Evolutionary conservation across 495 filamentous ascomycete genomes (phyloP).

Genomic region (Aspergillus heteromorphus): DNA sequence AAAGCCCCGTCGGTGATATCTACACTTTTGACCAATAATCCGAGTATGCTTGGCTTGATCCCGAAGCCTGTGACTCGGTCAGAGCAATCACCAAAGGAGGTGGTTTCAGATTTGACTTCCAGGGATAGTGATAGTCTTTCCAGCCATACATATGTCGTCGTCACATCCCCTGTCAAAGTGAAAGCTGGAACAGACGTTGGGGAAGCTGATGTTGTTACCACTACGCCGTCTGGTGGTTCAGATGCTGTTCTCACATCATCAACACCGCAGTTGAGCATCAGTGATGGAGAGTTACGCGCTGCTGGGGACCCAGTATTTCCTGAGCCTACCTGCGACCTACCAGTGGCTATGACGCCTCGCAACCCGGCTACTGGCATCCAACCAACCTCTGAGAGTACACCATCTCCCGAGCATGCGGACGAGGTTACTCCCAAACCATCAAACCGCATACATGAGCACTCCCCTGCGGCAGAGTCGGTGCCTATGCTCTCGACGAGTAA

Average conservation of each 20-base stretch:
- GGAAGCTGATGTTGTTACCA: not conserved
- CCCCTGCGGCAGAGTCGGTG: not conserved
- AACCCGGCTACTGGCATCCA: not conserved
- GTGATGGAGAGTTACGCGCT: too few relatives aligned
- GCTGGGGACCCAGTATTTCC: too few relatives aligned
- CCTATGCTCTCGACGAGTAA: not conserved
- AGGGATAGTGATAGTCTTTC: not conserved
- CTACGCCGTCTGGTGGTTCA: too few relatives aligned
- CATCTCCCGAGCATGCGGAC: not conserved
- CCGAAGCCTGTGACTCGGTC: conserved; percentile 1
- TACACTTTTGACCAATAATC: not conserved
- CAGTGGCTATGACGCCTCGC: too few relatives aligned
- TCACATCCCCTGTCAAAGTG: not conserved
- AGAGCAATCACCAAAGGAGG: not conserved
- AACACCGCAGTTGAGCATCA: too few relatives aligned
- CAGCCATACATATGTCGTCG: not conserved
- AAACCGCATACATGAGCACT: not conserved
- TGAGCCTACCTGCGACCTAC: too few relatives aligned
- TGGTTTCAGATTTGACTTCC: not conserved
- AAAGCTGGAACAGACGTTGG: not conserved
- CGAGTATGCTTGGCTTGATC: conserved; percentile 3
- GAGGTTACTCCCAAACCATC: not conserved
- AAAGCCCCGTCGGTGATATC: not conserved
- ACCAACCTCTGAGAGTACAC: not conserved
- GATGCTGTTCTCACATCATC: too few relatives aligned